Conservation (phyloP, 2,329 filamentous ascomycete species). For the Ceratocystis ficicola region DNA sequence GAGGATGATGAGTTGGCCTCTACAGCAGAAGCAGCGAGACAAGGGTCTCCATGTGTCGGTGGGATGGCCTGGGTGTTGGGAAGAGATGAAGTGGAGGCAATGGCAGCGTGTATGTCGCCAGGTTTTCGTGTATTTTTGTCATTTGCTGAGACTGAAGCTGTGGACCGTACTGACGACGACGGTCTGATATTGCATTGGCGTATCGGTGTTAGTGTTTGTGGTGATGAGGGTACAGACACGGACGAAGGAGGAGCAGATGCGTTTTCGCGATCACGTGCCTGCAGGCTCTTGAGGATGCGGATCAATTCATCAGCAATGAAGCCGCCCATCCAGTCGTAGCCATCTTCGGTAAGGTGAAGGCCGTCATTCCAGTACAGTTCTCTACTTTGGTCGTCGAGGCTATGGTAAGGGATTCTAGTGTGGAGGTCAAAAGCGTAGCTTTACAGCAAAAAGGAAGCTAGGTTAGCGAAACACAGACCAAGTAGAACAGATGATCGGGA, state of each 20-base stretch:
- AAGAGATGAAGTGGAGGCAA: background rate
- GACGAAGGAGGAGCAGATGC: background rate
- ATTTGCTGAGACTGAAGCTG: slow-evolving; percentile 18
- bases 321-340: slow-evolving; percentile 51
- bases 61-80: background rate
- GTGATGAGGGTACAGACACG: background rate
- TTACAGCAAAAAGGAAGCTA: background rate
- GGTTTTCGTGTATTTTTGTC: slow-evolving; percentile 22
- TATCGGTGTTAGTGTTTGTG: background rate
- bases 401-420: slow-evolving; percentile 41
- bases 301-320: slow-evolving; percentile 43
- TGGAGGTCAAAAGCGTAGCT: slow-evolving; percentile 48
- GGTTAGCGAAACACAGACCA: background rate
- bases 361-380: slow-evolving; percentile 48
- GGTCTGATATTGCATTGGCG: background rate
- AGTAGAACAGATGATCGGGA: background rate
- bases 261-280: slow-evolving; percentile 22
- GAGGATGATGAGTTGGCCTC: background rate
- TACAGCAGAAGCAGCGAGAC: background rate
- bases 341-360: slow-evolving; percentile 44
- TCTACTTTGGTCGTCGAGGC: slow-evolving; percentile 36
- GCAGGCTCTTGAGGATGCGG: slow-evolving; percentile 30
- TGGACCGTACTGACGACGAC: slow-evolving; percentile 9
- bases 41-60: background rate
- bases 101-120: slow-evolving; percentile 1